phyloP scores from a whole-genome alignment of 208 protist species.

The Acanthamoeba quina region DNA sequence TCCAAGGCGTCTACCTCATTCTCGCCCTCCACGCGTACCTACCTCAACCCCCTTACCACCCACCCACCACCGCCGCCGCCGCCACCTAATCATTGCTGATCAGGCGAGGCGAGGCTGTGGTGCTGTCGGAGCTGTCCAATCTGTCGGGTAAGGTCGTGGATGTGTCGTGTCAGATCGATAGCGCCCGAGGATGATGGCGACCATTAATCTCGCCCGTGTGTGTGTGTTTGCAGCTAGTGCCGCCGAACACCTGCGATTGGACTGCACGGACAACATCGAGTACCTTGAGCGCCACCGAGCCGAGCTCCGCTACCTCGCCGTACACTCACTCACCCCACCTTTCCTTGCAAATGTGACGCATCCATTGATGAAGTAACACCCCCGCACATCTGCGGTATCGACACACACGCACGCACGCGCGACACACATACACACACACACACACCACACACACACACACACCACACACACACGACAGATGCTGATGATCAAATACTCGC shows the following conservation, averaged over 20 bases:
- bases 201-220: too few species aligned
- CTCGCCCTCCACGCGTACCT: conserved; percentile 63
- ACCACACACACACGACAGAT: neutral
- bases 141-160: neutral
- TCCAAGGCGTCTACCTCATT: conserved; percentile 69
- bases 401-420: too few species aligned
- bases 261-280: neutral
- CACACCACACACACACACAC: neutral
- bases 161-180: too few species aligned
- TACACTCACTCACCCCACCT: neutral
- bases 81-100: neutral
- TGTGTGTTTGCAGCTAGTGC: neutral
- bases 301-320: conserved; percentile 56
- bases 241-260: conserved; percentile 27
- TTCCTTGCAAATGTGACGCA: neutral
- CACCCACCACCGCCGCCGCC: neutral
- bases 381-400: neutral
- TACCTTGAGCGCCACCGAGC: conserved; percentile 12
- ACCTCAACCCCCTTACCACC: too few species aligned
- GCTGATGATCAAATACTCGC: conserved; percentile 42
- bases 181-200: too few species aligned
- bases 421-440: too few species aligned
- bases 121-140: conserved; percentile 58
- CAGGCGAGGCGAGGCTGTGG: conserved; percentile 8
- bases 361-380: too few species aligned